Base-by-base conservation (phyloP, 257 asterid species). In the Coffea canephora region DNA sequence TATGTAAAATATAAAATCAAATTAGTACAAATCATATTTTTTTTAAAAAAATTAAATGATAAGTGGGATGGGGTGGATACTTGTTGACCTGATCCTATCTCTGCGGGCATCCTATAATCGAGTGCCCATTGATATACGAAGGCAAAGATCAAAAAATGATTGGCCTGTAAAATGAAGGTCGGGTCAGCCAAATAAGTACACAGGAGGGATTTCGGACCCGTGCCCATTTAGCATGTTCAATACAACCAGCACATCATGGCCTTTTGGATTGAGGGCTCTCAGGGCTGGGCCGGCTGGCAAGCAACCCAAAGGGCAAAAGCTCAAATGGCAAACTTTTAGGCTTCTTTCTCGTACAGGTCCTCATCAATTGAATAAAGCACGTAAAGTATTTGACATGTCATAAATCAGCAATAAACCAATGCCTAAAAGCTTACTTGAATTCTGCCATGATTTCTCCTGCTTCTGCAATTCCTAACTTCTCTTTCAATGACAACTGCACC, bases 321-420 rank as follows among this genome's bases (percentile, higher is more conserved):
- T 79, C 46, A 90, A 66, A 90, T 87, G 21, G 85, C 94, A 76
- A 88, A 90, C 83, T 85, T 88, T 64, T 88, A 81, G 0, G 87
- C 89, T 21, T 91, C 93, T 84, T 85, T 87, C 78, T 64, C 85
- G 34, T 85, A 87, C 86, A 88, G 68, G 61, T 78, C 90, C 91
- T 31, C 31, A 31, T 90, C 45, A 59, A 61, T 19, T 59, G 15
- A 9, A n/a, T 21, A 15, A 36, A 9, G 54, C 57, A 16, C 11
- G 1, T 31, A 31, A 31, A 31, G 71, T 15, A 8, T 27, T 31
- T 16, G 19, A 19, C 12, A 67, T 16, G 59, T 12, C 48, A 27
- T 31, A 31, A 31, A 31, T 31, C 31, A 31, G 31, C 31, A 31
- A 31, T 0, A 31, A 31, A 31, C 0, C 31, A 0, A 31, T 31